Percentiles rank a stretch among this genome's conserved stretches.
These are phyloP conservation scores for Piper betle DNA, from an alignment of 164 flowering plant genomes.

Conservation along the genomic window DNA sequence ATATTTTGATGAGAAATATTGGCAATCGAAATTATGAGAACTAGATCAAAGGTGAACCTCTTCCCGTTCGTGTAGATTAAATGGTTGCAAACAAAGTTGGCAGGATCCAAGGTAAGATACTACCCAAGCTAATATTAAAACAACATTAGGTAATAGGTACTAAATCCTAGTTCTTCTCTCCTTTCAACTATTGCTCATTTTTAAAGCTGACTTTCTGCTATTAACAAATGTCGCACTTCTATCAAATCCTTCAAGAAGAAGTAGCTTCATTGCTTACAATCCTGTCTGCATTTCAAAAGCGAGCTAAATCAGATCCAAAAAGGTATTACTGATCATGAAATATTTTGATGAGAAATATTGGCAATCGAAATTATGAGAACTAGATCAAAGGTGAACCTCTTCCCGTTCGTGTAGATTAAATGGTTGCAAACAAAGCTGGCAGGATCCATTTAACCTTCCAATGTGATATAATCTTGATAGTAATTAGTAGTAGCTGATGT, in stretches of 20 bases:
- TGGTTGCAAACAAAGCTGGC: slow-evolving; percentile 52
- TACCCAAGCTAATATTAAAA: too few species aligned
- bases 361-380: neutral
- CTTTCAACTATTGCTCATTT: slow-evolving; percentile 14
- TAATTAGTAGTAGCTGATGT: too few species aligned
- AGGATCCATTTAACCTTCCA: slow-evolving; percentile 84
- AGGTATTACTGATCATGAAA: too few species aligned
- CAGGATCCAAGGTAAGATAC: slow-evolving; percentile 9
- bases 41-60: slow-evolving; percentile 37
- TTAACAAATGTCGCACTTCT: slow-evolving; percentile 83
- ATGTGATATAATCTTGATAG: slow-evolving; percentile 13
- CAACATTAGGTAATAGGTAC: too few species aligned
- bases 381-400: slow-evolving; percentile 41
- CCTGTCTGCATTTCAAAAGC: slow-evolving; percentile 62
- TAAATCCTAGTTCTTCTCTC: too few species aligned
- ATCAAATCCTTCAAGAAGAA: slow-evolving; percentile 64
- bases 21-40: neutral
- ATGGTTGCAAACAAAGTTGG: slow-evolving; percentile 57
- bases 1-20: neutral
- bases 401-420: slow-evolving; percentile 63
- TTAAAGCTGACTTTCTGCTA: slow-evolving; percentile 44
- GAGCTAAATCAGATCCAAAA: slow-evolving; percentile 34
- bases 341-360: neutral
- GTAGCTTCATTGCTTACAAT: slow-evolving; percentile 65
- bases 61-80: slow-evolving; percentile 59